Percentiles rank a stretch among this genome's conserved stretches.
These are phyloP conservation scores for Lasiosphaeriaceae sp. DNA, from an alignment of 495 filamentous ascomycete species.

Conservation along the genomic window DNA sequence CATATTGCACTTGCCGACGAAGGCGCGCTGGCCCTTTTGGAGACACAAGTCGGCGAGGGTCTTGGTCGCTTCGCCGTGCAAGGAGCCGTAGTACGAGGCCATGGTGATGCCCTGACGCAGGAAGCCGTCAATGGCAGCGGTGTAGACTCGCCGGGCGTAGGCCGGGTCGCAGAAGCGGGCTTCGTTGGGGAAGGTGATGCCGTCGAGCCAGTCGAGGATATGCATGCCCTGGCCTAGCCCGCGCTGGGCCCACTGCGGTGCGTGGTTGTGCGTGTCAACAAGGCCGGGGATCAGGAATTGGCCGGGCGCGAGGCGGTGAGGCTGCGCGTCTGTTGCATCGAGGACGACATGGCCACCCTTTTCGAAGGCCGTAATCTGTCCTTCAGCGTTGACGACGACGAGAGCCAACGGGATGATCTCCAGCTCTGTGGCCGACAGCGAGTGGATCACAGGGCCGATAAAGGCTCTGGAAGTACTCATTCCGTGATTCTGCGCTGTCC, in stretches of 20 bases:
- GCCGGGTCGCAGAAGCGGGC: slow-evolving; percentile 50
- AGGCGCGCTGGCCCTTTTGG: slow-evolving; percentile 55
- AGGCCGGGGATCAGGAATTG: slow-evolving; percentile 59
- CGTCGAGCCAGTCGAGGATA: slow-evolving; percentile 57
- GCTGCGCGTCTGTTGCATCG: neutral
- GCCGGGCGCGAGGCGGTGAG: slow-evolving; percentile 39
- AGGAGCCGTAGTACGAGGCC: slow-evolving; percentile 61
- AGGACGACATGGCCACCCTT: slow-evolving; percentile 4
- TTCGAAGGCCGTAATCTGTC: slow-evolving; percentile 38
- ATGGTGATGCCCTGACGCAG: slow-evolving; percentile 63
- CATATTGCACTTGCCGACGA: slow-evolving; percentile 66
- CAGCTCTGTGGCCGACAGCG: slow-evolving; percentile 34
- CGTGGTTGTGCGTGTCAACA: slow-evolving; percentile 63
- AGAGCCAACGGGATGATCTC: slow-evolving; percentile 47
- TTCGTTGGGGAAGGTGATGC: slow-evolving; percentile 61
- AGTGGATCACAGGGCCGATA: slow-evolving; percentile 53
- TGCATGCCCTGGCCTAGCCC: slow-evolving; percentile 56
- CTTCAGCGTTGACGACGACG: slow-evolving; percentile 37
- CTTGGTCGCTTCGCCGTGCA: slow-evolving; percentile 54
- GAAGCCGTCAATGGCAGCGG: slow-evolving; percentile 50
- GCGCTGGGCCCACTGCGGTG: slow-evolving; percentile 60
- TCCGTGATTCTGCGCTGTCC: no score
- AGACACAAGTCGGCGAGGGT: slow-evolving; percentile 58
- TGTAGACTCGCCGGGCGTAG: slow-evolving; percentile 52
- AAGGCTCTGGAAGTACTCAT: slow-evolving; percentile 21